Evolutionary conservation across 345 rosid species (phyloP).

Genomic region (Odontarrhena argentea): DNA sequence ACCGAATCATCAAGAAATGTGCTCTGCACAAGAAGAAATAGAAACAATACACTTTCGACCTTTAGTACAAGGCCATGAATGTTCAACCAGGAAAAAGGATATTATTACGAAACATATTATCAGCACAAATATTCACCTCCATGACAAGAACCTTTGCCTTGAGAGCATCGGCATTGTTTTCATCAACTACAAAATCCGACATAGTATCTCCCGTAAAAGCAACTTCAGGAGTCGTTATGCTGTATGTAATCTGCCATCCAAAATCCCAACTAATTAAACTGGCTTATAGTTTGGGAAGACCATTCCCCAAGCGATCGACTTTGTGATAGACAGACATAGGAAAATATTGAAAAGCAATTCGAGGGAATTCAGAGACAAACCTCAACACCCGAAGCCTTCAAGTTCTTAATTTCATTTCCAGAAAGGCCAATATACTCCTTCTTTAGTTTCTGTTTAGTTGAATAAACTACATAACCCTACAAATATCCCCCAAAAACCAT

Average conservation of each 20-base stretch:
- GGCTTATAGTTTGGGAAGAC: conserved; percentile 1
- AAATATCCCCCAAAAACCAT: conserved; percentile 18
- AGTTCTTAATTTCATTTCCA: conserved; percentile 66
- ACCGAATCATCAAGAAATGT: conserved; percentile 73
- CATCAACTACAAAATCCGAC: conserved; percentile 72
- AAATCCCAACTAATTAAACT: conserved; percentile 26
- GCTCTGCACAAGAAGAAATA: conserved; percentile 52
- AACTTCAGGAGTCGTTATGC: conserved; percentile 67
- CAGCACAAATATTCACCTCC: conserved; percentile 62
- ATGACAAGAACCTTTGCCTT: conserved; percentile 80
- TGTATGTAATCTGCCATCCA: conserved; percentile 70
- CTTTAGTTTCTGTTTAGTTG: conserved; percentile 75
- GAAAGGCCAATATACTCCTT: conserved; percentile 74
- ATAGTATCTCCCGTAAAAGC: conserved; percentile 97
- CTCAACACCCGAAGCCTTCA: conserved; percentile 86
- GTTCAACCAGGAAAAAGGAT: not conserved
- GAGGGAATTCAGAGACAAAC: conserved; percentile 45
- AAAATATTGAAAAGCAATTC: not conserved
- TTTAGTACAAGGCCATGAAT: conserved; percentile 21
- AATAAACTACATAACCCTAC: conserved; percentile 89
- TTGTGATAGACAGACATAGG: not conserved
- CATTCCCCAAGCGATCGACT: not conserved
- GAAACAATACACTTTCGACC: not conserved
- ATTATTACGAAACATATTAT: conserved; percentile 7
- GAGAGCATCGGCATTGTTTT: conserved; percentile 66